Base-by-base conservation (phyloP, 2,329 filamentous ascomycete genomes). In the Paecilomyces variotii region DNA sequence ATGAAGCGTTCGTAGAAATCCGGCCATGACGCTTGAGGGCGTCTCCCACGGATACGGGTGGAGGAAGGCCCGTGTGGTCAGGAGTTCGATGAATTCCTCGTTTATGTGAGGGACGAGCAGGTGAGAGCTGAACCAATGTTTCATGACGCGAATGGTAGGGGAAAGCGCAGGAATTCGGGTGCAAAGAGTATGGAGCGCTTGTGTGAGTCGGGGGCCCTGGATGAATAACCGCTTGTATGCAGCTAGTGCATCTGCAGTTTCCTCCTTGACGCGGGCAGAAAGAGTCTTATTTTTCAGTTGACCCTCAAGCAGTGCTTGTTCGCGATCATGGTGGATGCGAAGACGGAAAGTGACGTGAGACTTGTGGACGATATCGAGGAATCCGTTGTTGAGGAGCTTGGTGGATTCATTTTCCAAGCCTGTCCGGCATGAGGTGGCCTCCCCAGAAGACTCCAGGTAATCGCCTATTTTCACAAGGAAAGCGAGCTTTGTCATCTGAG, bases 401-500 rank as follows among this genome's bases (percentile, higher is more conserved):
- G 82, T 79, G 10, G 81, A 80, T 58, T 83, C 80, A 62, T 94
- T 91, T 68, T 97, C 94, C 14, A 96, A 79, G 0, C 94, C 93
- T 11, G 97, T 78, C 53, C 86, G 85, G 5, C 87, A 86, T 28
- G 78, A 83, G 49, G 91, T 80, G 50, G 79, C 80, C 7, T 82
- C 79, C 45, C 87, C 84, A 2, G 80, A 75, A 19, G 84, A 80
- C 65, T 87, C 84, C 2, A 97, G 76, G 3, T 94, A 81, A 56
- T 87, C 85, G 55, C 87, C 85, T 58, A 96, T 86, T 66, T 85
- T 87, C 7, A 88, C 73, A 9, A 90, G 80, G 70, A 99, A 96
- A 2, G 95, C 94, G 45, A 95, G 84, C 74, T 99, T 99, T 11
- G 91, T 92, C 68, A 91, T 86, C 72, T 99, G 94, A 58, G 97